Percentiles rank a stretch among this genome's conserved stretches.
Conservation (phyloP, 139 green algal species). For the Pleodorina starrii region DNA sequence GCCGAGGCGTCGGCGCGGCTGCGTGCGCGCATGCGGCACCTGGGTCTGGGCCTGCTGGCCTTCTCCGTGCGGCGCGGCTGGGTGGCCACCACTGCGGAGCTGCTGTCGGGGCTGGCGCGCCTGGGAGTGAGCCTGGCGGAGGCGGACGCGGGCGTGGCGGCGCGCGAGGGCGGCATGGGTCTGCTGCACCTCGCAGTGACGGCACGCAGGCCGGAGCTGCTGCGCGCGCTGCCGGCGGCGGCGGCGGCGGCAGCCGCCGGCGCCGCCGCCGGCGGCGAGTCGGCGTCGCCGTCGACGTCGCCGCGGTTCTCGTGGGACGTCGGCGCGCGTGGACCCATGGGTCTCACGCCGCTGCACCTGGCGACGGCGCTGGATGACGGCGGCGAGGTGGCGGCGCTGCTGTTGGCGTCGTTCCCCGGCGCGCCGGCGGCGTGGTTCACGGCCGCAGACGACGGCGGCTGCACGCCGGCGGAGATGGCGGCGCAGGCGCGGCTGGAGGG, state of each 20-base stretch:
- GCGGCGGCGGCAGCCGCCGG: neutral
- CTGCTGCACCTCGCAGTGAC: slow-evolving; percentile 26
- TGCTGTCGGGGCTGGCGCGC: neutral
- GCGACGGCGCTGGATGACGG: slow-evolving; percentile 8
- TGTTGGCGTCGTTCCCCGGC: neutral
- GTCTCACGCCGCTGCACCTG: slow-evolving; percentile 34
- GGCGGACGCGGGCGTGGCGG: neutral
- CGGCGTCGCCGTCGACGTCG: neutral
- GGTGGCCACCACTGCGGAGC: neutral
- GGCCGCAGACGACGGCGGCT: neutral
- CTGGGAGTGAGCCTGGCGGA: neutral
- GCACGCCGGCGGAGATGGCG: slow-evolving; percentile 24
- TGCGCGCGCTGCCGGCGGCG: neutral
- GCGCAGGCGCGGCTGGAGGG: neutral
- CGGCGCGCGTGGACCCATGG: neutral
- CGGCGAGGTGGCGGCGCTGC: neutral
- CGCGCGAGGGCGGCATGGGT: slow-evolving; percentile 8
- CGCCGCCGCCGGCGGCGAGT: too few species aligned
- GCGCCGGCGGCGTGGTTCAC: slow-evolving; percentile 18
- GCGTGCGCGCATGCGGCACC: neutral
- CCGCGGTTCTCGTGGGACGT: slow-evolving; percentile 13
- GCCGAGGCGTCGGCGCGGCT: neutral
- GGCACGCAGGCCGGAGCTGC: neutral
- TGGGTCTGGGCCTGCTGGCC: slow-evolving; percentile 18
- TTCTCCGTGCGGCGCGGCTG: slow-evolving; percentile 17